phyloP scores from a whole-genome alignment of 768 basidiomycete species.

The Boletus reticuloceps region DNA sequence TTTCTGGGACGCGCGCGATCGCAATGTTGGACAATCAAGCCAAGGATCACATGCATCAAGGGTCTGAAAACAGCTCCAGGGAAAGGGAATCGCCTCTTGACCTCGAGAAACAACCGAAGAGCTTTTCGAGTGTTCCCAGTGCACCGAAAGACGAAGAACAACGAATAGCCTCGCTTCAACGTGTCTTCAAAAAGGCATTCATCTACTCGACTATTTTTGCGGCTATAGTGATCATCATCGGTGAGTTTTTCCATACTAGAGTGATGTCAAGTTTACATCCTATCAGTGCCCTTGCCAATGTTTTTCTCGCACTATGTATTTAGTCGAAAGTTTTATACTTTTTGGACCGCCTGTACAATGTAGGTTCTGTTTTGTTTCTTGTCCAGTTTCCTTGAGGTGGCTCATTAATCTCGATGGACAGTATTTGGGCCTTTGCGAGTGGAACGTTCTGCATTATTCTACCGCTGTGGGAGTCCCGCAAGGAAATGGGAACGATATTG shows the following conservation, averaged over 20 bases:
- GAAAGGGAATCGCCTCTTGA: background rate
- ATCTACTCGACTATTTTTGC: slow-evolving; percentile 34
- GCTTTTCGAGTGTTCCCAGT: background rate
- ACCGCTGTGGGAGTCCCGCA: slow-evolving; percentile 36
- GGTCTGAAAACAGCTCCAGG: background rate
- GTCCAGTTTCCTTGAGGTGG: background rate
- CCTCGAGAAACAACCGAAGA: slow-evolving; percentile 14
- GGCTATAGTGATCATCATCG: slow-evolving; percentile 34
- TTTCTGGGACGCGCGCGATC: slow-evolving; percentile 36
- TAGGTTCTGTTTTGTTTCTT: slow-evolving; percentile 14
- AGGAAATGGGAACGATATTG: slow-evolving; percentile 30
- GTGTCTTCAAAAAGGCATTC: slow-evolving; percentile 32
- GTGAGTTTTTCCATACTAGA: slow-evolving; percentile 11
- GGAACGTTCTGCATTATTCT: slow-evolving; percentile 38
- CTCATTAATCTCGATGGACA: slow-evolving; percentile 11
- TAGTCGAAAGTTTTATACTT: slow-evolving; percentile 34
- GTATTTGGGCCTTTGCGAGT: slow-evolving; percentile 36
- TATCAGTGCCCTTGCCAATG: slow-evolving; percentile 37
- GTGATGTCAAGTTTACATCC: background rate
- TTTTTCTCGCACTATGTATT: slow-evolving; percentile 39
- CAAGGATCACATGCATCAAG: background rate
- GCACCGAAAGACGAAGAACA: slow-evolving; percentile 3
- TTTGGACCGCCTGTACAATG: slow-evolving; percentile 41
- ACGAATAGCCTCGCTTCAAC: slow-evolving; percentile 19
- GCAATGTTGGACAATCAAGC: slow-evolving; percentile 26